Evolutionary conservation across 164 flowering plant genomes (phyloP).

Genomic region (Aristolochia californica): DNA sequence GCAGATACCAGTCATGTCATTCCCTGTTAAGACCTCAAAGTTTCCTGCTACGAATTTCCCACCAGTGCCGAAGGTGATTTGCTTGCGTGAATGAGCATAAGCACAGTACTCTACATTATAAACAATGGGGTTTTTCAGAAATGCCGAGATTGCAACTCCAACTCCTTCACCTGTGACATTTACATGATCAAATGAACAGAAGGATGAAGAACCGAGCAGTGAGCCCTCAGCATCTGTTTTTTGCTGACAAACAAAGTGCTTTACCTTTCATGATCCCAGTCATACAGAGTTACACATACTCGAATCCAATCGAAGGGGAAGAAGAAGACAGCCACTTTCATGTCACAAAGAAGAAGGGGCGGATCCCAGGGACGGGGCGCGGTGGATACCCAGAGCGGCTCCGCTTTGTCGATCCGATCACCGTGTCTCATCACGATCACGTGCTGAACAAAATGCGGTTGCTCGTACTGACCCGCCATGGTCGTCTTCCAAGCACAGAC

Average conservation of each 20-base stretch:
- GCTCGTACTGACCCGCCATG: neutral
- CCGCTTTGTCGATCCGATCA: conserved; percentile 64
- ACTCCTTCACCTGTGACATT: conserved; percentile 54
- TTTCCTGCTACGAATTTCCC: conserved; percentile 28
- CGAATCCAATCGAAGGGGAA: conserved; percentile 43
- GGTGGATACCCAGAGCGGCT: conserved; percentile 45
- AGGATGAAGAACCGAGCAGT: too few species aligned
- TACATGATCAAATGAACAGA: too few species aligned
- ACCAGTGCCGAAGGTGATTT: conserved; percentile 15
- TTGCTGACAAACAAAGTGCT: too few species aligned
- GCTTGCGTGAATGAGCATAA: conserved; percentile 36
- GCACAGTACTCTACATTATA: conserved; percentile 65
- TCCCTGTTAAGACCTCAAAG: conserved; percentile 26
- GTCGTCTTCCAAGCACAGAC: neutral
- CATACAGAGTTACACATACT: conserved; percentile 12
- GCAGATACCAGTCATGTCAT: conserved; percentile 25
- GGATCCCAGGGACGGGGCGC: conserved; percentile 81
- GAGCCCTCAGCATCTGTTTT: too few species aligned
- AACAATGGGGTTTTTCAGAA: conserved; percentile 27
- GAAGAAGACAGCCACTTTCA: conserved; percentile 21
- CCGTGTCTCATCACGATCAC: conserved; percentile 90
- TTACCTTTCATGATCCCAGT: too few species aligned
- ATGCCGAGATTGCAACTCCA: conserved; percentile 42
- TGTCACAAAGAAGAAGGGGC: too few species aligned
- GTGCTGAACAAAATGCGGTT: conserved; percentile 29